Base-by-base conservation (phyloP, 2,329 filamentous ascomycete species). In the Sordariomycetes sp. region DNA sequence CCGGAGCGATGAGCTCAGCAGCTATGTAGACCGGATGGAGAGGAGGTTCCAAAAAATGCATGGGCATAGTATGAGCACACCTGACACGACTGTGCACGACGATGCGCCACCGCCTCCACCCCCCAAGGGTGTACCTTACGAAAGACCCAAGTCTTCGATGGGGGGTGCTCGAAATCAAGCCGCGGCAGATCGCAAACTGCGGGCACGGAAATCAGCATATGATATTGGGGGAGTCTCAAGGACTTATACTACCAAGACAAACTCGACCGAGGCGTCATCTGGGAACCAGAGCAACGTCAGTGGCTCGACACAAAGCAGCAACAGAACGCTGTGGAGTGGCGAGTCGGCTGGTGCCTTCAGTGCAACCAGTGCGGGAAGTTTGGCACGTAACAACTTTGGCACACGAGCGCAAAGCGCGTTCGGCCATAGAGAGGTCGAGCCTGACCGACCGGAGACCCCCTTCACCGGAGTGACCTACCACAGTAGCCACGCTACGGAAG, bases 11-110 rank as follows among this genome's bases (percentile, higher is more conserved):
- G 68, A 88, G 46, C 64, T 94, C 9, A 83, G 78, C 50, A 88
- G 83, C 48, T 95, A 95, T 48, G 86, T 94, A 5, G 78, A 92
- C 48, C 75, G 87, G 32, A 95, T 96, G 87, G 90, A 96, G 53
- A 82, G 75, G 43, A 77, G 86, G 23, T 61, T 95, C 26, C 73
- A 77, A 32, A 75, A 75, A 41, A 75, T 86, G 66, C 82, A 88
- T 34, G 70, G 76, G 33, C 63, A 76, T 27, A 73, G 66, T 42
- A 12, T 32, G 12, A 68, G 64, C 27, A 50, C 60, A 23, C 58
- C 63, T 2, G 30, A 28, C 7, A 41, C 39, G 6, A 15, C 20
- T 6, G 12, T 15, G 18, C 62, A 71, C 29, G 64, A 67, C 26
- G 62, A 64, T 12, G 65, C 68, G 21, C 75, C 77, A 12, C 71